Evolutionary conservation across 306 rosid genomes (phyloP).

Genomic region (Prinsepia uniflora): DNA sequence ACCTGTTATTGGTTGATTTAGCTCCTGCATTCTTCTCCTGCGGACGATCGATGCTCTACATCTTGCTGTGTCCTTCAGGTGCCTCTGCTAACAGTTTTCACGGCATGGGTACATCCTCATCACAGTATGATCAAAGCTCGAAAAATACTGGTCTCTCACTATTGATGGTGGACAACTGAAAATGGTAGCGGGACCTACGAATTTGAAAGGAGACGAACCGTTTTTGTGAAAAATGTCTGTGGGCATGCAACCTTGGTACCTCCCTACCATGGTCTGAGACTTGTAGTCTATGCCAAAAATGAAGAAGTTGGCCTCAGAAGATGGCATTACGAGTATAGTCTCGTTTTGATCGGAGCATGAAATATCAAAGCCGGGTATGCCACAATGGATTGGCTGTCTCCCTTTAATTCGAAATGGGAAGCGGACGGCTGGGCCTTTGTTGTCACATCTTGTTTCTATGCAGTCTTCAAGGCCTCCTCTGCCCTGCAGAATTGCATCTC

Average conservation of each 20-base stretch:
- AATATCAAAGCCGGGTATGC: constrained; percentile 39
- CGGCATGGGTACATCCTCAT: too few species aligned
- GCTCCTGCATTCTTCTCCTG: too few species aligned
- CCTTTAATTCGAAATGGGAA: constrained; percentile 40
- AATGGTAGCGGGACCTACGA: background rate
- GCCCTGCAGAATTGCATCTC: background rate
- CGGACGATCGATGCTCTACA: too few species aligned
- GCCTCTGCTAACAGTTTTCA: too few species aligned
- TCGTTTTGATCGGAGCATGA: constrained; percentile 17
- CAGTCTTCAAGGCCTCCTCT: background rate
- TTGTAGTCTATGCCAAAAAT: constrained; percentile 32
- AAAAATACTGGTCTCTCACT: too few species aligned
- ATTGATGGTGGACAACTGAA: constrained; percentile 30
- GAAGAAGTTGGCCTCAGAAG: constrained; percentile 1
- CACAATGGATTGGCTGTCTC: constrained; percentile 11
- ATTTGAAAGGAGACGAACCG: background rate
- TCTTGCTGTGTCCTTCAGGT: too few species aligned
- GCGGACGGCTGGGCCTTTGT: constrained; percentile 6
- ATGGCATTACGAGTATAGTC: constrained; percentile 28
- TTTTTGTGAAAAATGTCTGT: background rate
- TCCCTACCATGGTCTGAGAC: constrained; percentile 20
- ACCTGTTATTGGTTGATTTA: too few species aligned
- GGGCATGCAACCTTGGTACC: constrained; percentile 4
- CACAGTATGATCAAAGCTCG: too few species aligned
- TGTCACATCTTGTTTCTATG: background rate